These are phyloP conservation scores for Cladosporium sphaerospermum DNA, from an alignment of 2,329 filamentous ascomycete species.

Conservation along the genomic window DNA sequence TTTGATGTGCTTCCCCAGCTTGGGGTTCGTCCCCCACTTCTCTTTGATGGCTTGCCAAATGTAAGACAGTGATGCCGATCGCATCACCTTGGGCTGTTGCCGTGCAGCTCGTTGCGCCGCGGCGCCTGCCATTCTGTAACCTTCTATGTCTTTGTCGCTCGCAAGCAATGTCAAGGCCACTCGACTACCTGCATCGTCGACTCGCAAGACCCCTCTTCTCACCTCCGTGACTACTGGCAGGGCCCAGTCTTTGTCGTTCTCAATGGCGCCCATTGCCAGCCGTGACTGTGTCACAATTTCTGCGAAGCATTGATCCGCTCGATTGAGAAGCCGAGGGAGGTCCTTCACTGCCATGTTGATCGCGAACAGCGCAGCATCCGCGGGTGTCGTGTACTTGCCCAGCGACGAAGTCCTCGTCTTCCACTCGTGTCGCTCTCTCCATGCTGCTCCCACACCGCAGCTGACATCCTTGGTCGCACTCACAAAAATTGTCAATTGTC, in stretches of 20 bases:
- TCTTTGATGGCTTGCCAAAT: not conserved
- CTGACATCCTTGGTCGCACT: too few species aligned
- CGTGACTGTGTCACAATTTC: not conserved
- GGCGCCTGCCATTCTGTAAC: too few species aligned
- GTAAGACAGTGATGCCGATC: too few species aligned
- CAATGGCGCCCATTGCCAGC: not conserved
- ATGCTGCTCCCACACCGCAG: too few species aligned
- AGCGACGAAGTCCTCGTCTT: too few species aligned
- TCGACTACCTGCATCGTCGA: not conserved
- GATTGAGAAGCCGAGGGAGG: not conserved
- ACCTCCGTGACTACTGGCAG: not conserved
- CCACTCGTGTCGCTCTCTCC: too few species aligned
- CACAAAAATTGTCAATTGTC: too few species aligned
- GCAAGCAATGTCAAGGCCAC: not conserved
- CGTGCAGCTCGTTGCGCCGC: too few species aligned
- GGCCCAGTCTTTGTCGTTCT: not conserved
- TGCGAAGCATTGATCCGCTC: not conserved
- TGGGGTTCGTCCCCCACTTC: not conserved
- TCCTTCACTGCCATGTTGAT: not conserved
- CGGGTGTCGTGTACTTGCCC: too few species aligned
- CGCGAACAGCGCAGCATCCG: not conserved
- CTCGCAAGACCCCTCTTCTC: not conserved
- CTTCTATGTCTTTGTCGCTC: too few species aligned
- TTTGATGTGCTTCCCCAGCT: not conserved
- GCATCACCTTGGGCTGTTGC: too few species aligned